phyloP scores from a whole-genome alignment of 2,329 filamentous ascomycete species.

The Exophiala viscosa region DNA sequence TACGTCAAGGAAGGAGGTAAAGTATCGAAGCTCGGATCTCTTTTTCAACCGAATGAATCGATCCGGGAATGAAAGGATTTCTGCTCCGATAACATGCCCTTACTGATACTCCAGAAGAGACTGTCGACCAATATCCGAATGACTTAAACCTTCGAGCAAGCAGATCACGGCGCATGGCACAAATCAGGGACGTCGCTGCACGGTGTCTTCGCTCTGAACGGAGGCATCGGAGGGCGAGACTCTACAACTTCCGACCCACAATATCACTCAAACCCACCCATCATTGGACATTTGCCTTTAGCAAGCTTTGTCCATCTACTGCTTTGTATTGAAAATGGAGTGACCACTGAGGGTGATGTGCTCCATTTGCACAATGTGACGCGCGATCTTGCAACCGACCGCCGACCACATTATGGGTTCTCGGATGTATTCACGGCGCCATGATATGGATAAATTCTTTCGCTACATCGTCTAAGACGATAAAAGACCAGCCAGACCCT shows the following conservation, averaged over 20 bases:
- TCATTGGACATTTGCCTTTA: neutral
- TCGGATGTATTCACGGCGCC: neutral
- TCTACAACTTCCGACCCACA: neutral
- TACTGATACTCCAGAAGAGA: too few relatives aligned
- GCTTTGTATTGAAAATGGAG: neutral
- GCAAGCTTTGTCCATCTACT: neutral
- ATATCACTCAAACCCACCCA: neutral
- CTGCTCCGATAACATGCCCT: too few relatives aligned
- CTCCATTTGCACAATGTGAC: too few relatives aligned
- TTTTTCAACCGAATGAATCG: too few relatives aligned
- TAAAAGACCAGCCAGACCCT: conserved; percentile 2
- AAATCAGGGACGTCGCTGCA: neutral
- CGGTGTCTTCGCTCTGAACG: neutral
- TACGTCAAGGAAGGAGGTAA: too few relatives aligned
- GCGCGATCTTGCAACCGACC: too few relatives aligned
- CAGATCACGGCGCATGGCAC: neutral
- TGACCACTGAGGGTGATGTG: neutral
- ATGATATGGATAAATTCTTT: neutral
- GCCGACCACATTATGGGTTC: neutral
- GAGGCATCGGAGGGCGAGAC: neutral
- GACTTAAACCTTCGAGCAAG: too few relatives aligned
- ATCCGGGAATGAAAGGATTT: too few relatives aligned
- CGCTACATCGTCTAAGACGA: neutral
- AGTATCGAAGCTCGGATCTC: too few relatives aligned
- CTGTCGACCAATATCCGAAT: too few relatives aligned